A percentile compares a stretch with the other conserved stretches of the same genome.
Evolutionary conservation across 2,329 filamentous ascomycete genomes (phyloP).

Genomic region (Ceratocystiopsis sp.): DNA sequence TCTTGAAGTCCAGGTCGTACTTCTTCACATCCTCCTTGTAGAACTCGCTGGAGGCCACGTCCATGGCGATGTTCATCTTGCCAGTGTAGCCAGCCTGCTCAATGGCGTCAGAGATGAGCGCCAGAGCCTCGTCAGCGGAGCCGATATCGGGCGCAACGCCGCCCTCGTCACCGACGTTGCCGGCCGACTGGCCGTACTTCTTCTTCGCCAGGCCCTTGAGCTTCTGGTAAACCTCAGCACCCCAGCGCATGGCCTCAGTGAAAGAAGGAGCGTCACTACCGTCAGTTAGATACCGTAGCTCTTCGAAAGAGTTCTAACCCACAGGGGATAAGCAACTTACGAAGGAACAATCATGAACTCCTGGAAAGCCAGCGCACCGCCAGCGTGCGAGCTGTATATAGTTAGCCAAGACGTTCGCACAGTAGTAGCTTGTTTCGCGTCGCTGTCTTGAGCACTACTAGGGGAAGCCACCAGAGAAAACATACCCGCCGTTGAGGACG

Average conservation of each 20-base stretch:
- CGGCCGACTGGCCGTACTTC: constrained; percentile 97
- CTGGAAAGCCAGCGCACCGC: constrained; percentile 88
- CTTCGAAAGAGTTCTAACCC: too few species aligned
- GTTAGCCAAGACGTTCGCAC: not conserved
- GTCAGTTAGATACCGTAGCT: constrained; percentile 5
- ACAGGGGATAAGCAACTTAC: constrained; percentile 26
- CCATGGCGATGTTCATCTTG: constrained; percentile 96
- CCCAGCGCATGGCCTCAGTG: constrained; percentile 90
- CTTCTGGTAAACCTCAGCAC: constrained; percentile 94
- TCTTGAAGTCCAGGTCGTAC: constrained; percentile 99
- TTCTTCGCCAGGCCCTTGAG: constrained; percentile 96
- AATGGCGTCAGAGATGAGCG: constrained; percentile 88
- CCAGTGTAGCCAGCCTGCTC: constrained; percentile 91
- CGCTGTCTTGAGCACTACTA: not conserved
- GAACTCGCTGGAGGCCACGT: constrained; percentile 97
- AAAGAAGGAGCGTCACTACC: constrained; percentile 67
- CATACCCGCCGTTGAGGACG: constrained; percentile 62
- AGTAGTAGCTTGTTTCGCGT: not conserved
- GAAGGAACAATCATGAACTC: constrained; percentile 91
- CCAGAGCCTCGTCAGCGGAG: constrained; percentile 87
- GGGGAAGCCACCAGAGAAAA: too few species aligned
- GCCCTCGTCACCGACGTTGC: constrained; percentile 98
- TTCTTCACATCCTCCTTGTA: constrained; percentile 97
- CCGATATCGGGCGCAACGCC: constrained; percentile 98
- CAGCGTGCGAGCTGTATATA: constrained; percentile 63